Base-by-base conservation (phyloP, 768 basidiomycete genomes). In the Tulasnella calospora region DNA sequence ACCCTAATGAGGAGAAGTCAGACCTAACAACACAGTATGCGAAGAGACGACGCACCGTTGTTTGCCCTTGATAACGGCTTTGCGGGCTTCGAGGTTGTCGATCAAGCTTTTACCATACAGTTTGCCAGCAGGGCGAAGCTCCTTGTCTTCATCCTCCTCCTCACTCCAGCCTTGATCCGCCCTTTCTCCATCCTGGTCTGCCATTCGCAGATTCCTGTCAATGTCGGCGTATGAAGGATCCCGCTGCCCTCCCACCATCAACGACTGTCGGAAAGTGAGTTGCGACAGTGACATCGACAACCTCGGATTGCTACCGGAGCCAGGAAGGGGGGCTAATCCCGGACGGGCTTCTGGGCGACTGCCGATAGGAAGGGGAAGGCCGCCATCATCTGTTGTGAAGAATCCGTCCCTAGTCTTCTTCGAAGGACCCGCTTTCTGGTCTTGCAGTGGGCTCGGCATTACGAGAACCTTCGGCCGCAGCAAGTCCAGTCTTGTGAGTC, bases 401-500 rank as follows among this genome's bases (percentile, higher is more conserved):
- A 94, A 92, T 12, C 91, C 91, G 46, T 80, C 79, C 23, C 79
- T 80, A 23, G 51, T 47, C n/a, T 36, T 79, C 73, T 51, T 80
- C 78, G 61, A 67, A 67, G 61, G 33, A 33, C 61, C 23, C 85
- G 77, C 35, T 23, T 57, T 46, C 38, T 36, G 82, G 73, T 87
- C 85, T 81, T 96, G 93, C 47, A 97, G 85, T 1, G 94, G 94
- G 79, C 92, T 92, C 13, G 96, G 96, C 96, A 98, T 97, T 80
- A 98, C 90, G 69, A 98, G 90, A n/a, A 95, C 88, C 83, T 95
- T 95, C 0, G 96, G 96, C 30, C 95, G 88, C 81, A 97, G 87
- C 67, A 97, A 86, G 41, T 95, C 93, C 78, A 92, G 81, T 17
- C 92, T 81, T 82, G 82, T 69, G 82, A 84, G 47, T 71, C 79